Percentiles rank a stretch among this genome's conserved stretches.
phyloP scores from a whole-genome alignment of 371 early-diverging fungal genomes.

The Mortierella sp. region DNA sequence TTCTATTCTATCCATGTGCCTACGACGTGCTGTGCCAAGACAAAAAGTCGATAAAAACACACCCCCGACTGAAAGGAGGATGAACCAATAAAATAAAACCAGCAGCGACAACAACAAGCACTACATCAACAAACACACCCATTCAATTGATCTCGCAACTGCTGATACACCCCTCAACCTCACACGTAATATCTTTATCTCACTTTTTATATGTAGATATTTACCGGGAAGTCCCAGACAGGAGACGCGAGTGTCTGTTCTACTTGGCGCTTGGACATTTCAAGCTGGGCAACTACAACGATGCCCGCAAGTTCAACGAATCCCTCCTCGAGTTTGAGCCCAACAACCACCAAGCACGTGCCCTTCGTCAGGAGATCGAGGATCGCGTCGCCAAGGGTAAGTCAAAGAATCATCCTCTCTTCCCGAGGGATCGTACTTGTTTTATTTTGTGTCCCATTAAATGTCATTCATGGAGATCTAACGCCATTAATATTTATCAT shows the following conservation, averaged over 20 bases:
- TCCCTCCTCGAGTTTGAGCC: conserved; percentile 88
- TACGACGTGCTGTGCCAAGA: conserved; percentile 10
- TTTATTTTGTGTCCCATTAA: background rate
- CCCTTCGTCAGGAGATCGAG: conserved; percentile 84
- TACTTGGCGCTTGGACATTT: conserved; percentile 93
- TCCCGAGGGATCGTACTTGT: background rate
- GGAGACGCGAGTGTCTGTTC: conserved; percentile 95
- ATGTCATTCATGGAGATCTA: background rate
- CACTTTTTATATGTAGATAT: conserved; percentile 77
- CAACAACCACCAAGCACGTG: conserved; percentile 83
- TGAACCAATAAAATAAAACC: background rate
- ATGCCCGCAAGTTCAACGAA: conserved; percentile 85
- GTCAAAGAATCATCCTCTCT: background rate
- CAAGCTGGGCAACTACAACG: conserved; percentile 87
- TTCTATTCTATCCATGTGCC: no score
- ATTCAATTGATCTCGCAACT: background rate
- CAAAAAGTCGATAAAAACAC: background rate
- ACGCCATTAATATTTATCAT: conserved; percentile 17
- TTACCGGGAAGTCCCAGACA: conserved; percentile 83
- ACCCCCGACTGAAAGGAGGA: no score
- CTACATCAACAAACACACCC: background rate
- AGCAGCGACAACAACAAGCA: background rate
- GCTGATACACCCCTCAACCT: background rate
- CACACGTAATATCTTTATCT: background rate
- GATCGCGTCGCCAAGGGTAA: conserved; percentile 85